Conservation (phyloP, 2,329 filamentous ascomycete genomes). For the Hypoxylon sp. region DNA sequence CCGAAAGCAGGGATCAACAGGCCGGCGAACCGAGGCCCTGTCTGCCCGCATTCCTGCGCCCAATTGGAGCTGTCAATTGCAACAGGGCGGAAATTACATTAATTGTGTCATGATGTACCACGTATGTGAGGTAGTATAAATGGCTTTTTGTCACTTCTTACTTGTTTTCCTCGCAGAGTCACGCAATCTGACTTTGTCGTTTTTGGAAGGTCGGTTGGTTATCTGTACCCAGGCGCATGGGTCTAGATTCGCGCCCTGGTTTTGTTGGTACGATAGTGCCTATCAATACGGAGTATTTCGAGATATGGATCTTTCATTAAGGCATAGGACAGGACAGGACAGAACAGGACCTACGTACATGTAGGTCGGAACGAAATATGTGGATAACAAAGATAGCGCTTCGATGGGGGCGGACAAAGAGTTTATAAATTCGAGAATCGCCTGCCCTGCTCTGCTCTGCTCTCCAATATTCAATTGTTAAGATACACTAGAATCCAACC, state of each 20-base stretch:
- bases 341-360: too few relatives aligned
- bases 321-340: neutral
- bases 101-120: conserved; percentile 22
- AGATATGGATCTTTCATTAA: neutral
- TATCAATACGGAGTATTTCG: neutral
- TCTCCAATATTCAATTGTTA: too few relatives aligned
- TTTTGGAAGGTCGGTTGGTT: conserved; percentile 43
- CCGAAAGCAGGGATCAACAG: conserved; percentile 28
- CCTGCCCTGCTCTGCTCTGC: neutral
- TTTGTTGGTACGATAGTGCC: conserved; percentile 5
- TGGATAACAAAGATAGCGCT: neutral
- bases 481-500: too few relatives aligned
- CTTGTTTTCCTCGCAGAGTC: conserved; percentile 17
- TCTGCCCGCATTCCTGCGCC: conserved; percentile 26
- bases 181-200: conserved; percentile 35
- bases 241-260: conserved; percentile 35
- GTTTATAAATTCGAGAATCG: neutral
- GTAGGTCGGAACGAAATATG: neutral
- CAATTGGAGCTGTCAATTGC: conserved; percentile 33
- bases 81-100: conserved; percentile 41
- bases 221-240: conserved; percentile 32
- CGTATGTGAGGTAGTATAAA: conserved; percentile 17
- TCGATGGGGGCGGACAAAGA: neutral
- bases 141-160: conserved; percentile 8
- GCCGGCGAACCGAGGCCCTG: conserved; percentile 12